These are phyloP conservation scores for Asterochloris erici DNA, from an alignment of 139 green algal species.

Conservation along the genomic window DNA sequence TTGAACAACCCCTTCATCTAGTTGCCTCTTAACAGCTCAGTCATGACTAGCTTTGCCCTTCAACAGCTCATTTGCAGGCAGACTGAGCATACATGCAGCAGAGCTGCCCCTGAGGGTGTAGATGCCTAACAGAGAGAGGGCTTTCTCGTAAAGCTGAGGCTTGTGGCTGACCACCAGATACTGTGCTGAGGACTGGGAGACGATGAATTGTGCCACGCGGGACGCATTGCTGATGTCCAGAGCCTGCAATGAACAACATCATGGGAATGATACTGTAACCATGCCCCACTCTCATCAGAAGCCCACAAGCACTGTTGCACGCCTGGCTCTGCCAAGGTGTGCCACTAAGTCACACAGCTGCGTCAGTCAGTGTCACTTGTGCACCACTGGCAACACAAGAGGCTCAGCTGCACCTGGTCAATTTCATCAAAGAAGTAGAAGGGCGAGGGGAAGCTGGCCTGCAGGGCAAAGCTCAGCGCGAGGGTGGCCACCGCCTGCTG, in stretches of 20 bases:
- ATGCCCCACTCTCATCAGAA: background rate
- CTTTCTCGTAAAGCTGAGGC: conserved; percentile 65
- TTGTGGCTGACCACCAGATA: conserved; percentile 77
- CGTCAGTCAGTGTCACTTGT: background rate
- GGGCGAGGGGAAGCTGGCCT: conserved; percentile 68
- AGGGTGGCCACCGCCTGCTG: conserved; percentile 79
- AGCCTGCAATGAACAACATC: background rate
- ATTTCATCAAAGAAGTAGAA: conserved; percentile 92
- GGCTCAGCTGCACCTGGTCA: background rate
- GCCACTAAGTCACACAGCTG: background rate
- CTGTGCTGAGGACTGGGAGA: conserved; percentile 41
- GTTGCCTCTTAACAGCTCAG: too few relatives aligned
- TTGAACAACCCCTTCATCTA: too few relatives aligned
- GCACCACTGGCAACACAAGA: background rate
- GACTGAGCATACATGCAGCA: conserved; percentile 30
- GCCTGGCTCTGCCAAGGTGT: background rate
- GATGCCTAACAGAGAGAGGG: conserved; percentile 57
- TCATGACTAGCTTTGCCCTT: too few relatives aligned
- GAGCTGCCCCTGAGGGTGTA: conserved; percentile 39
- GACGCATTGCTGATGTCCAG: conserved; percentile 59
- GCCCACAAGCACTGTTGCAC: too few relatives aligned
- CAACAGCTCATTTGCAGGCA: background rate
- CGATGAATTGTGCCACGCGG: conserved; percentile 57
- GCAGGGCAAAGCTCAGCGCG: conserved; percentile 72
- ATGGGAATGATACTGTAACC: too few relatives aligned